Evolutionary conservation across 345 rosid species (phyloP), one percentile per base, ranked within the genome.

Genomic region (Salix suchowensis): DNA sequence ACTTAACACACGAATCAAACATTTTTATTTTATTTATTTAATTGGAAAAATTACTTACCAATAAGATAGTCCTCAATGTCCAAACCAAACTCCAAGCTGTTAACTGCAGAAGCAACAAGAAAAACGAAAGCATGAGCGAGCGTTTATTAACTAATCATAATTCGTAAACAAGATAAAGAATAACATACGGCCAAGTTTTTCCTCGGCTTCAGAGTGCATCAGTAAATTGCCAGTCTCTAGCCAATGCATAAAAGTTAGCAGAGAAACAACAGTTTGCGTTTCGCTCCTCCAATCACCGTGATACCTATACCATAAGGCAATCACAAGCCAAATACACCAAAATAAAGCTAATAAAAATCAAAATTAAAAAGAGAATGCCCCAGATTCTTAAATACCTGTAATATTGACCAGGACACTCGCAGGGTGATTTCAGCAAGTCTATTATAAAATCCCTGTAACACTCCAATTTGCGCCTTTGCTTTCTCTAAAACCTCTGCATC

Each of bases 201-300:
- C 89, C 81, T 85, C 89, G 78, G 93, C 89, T 81, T 93, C 93
- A 0, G 87, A 70, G 75, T 92, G 97, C 86, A 86, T 70, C 60
- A 93, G 94, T 70, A 96, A 91, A 76, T 75, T 81, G 70, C 94
- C 99, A 10, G 92, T 89, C 86, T 92, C 97, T 65, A 96, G 85
- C 98, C 98, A 92, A 74, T 96, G 94, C 89, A 94, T 86, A 72
- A 96, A 93, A 69, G 93, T 89, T 80, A 96, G 93, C 84, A 86
- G 85, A 4, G 92, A 93, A 74, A 92, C 97, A 34, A 92, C 95
- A n/a, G 82, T 86, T 74, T 93, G 98, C 11, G 98, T 93, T 85
- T 92, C 98, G 82, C 86, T 90, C 84, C 82, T 92, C 99, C 99
- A 96, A 85, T 93, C 99, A 65, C 93, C 94, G 83, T 93, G 96